Conservation (phyloP, 176 grass and related monocot species). For the barley (Hordeum vulgare) region DNA sequence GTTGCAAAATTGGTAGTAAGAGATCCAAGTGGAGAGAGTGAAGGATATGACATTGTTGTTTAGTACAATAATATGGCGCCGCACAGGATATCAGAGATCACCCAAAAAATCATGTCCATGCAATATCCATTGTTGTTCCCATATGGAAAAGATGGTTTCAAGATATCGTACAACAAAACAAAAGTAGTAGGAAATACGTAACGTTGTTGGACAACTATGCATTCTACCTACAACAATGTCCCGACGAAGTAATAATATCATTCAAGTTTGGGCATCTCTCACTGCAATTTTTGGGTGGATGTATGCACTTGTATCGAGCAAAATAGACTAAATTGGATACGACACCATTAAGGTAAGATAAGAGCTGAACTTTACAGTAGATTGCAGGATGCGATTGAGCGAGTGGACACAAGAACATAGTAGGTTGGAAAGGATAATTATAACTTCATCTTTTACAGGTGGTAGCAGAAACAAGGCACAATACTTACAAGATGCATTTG, state of each 20-base stretch:
- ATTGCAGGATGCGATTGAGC: background rate
- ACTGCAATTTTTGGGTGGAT: background rate
- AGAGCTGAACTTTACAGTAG: background rate
- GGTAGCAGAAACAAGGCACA: slow-evolving; percentile 9
- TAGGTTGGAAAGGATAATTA: background rate
- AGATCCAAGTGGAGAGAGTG: no score
- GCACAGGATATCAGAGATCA: no score
- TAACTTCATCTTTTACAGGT: background rate
- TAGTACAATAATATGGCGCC: no score
- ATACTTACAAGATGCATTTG: background rate
- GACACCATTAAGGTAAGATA: background rate
- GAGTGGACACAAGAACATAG: background rate
- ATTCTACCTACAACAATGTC: background rate
- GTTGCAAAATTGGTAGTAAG: no score
- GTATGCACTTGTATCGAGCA: background rate
- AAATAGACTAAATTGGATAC: background rate
- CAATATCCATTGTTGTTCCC: no score
- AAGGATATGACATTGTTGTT: no score
- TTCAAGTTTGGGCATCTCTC: background rate
- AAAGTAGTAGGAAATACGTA: background rate
- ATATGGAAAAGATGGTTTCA: no score
- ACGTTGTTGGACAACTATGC: background rate
- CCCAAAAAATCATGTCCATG: no score
- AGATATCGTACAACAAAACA: no score
- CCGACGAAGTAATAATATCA: background rate